A percentile compares a stretch with the other conserved stretches of the same genome.
Evolutionary conservation across 108 stramenopile genomes (phyloP).

Genomic region (Nitzschia sp.): DNA sequence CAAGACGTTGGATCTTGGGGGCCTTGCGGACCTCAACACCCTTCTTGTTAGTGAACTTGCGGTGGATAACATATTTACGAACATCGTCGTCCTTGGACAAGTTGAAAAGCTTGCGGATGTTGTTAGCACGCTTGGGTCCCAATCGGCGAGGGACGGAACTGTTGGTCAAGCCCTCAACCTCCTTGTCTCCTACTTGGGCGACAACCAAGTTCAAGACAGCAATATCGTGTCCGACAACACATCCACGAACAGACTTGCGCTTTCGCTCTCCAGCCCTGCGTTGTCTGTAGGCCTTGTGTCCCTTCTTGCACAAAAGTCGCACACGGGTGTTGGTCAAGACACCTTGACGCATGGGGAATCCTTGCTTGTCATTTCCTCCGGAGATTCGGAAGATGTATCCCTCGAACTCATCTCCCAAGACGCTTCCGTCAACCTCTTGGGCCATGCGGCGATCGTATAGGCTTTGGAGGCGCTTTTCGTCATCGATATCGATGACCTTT

Average conservation of each 20-base stretch:
- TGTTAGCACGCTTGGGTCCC: slow-evolving; percentile 99
- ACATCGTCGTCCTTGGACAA: slow-evolving; percentile 99
- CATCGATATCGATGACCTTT: slow-evolving; percentile 99
- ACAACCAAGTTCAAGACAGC: slow-evolving; percentile 98
- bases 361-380: slow-evolving; percentile 99
- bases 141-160: slow-evolving; percentile 92
- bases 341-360: slow-evolving; percentile 99
- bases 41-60: slow-evolving; percentile 96
- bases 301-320: slow-evolving; percentile 92
- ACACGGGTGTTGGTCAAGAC: slow-evolving; percentile 97
- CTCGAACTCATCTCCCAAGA: slow-evolving; percentile 97
- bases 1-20: slow-evolving; percentile 99
- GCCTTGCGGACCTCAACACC: slow-evolving; percentile 89
- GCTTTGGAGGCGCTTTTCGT: slow-evolving; percentile 97
- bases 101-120: slow-evolving; percentile 99
- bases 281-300: slow-evolving; percentile 87
- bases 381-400: slow-evolving; percentile 98
- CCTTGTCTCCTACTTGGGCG: slow-evolving; percentile 90
- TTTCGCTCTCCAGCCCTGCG: slow-evolving; percentile 98
- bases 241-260: slow-evolving; percentile 99
- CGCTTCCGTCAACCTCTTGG: slow-evolving; percentile 94
- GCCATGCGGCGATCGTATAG: slow-evolving; percentile 99
- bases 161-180: slow-evolving; percentile 95
- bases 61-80: slow-evolving; percentile 96
- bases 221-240: slow-evolving; percentile 98